Conservation (phyloP, 2,329 filamentous ascomycete species). For the Verticillium longisporum region DNA sequence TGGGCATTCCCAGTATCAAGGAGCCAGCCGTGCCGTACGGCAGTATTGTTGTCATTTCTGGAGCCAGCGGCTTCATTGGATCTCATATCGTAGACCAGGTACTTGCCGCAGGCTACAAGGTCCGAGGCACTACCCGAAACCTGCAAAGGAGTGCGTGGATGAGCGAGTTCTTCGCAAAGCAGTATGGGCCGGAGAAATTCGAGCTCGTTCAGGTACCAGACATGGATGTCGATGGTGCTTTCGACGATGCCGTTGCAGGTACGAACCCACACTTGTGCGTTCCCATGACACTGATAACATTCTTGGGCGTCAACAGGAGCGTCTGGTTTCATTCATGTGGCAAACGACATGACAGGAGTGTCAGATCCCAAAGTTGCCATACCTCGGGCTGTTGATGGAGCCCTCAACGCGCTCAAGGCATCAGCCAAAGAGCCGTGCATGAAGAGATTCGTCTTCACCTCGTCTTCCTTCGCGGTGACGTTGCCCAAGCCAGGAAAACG, state of each 20-base stretch:
- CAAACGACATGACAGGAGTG: constrained; percentile 19
- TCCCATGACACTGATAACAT: too few species aligned
- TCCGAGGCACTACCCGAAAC: constrained; percentile 36
- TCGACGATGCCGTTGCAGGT: constrained; percentile 19
- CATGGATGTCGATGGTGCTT: constrained; percentile 18
- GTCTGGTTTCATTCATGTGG: constrained; percentile 27
- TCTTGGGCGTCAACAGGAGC: not conserved
- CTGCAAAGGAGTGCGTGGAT: constrained; percentile 24
- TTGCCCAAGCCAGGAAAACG: constrained; percentile 11
- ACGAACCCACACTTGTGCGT: constrained; percentile 7
- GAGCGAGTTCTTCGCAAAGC: constrained; percentile 17
- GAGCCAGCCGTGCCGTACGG: constrained; percentile 13
- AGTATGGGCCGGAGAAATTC: constrained; percentile 24
- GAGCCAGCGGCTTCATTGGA: constrained; percentile 32
- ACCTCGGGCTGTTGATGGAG: constrained; percentile 20
- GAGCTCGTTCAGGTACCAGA: constrained; percentile 25
- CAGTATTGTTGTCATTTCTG: constrained; percentile 32
- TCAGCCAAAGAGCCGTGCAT: constrained; percentile 25
- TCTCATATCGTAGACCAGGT: constrained; percentile 31
- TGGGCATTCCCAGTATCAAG: too few species aligned
- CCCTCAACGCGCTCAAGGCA: constrained; percentile 22
- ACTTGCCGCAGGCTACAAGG: constrained; percentile 30
- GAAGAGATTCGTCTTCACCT: constrained; percentile 32
- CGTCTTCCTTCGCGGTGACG: constrained; percentile 18
- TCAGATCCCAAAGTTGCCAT: constrained; percentile 29